phyloP scores from a whole-genome alignment of 805 yeast genomes.

The Tetrapisispora phaffii region DNA sequence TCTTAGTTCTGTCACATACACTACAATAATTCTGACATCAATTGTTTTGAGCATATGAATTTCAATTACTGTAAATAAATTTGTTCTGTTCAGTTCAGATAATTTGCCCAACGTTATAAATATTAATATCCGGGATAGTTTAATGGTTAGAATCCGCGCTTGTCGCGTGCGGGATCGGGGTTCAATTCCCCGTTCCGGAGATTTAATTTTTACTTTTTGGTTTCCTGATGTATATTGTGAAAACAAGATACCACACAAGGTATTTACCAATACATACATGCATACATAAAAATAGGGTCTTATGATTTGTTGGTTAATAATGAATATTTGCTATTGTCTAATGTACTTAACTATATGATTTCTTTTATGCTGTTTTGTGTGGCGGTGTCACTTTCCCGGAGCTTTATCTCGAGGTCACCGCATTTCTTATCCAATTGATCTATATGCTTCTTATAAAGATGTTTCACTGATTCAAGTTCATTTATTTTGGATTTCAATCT shows the following conservation, averaged over 20 bases:
- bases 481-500: constrained; percentile 65
- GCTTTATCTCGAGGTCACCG: constrained; percentile 11
- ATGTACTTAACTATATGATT: background rate
- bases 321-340: background rate
- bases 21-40: no score
- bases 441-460: constrained; percentile 73
- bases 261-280: background rate
- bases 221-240: no score
- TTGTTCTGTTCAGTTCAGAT: no score
- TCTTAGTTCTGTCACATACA: no score
- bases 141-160: constrained; percentile 7
- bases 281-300: background rate
- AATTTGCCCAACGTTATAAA: no score
- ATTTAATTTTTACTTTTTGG: constrained; percentile 1
- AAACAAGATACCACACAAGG: no score
- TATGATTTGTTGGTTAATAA: no score
- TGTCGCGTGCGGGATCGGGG: constrained; percentile 8
- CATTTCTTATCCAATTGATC: constrained; percentile 56
- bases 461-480: constrained; percentile 86
- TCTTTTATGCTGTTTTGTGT: background rate
- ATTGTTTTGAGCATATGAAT: no score
- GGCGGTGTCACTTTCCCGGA: background rate
- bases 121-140: constrained; percentile 6
- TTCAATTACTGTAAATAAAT: no score
- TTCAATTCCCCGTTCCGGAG: constrained; percentile 8